Percentiles rank a stretch among this genome's conserved stretches.
Evolutionary conservation across 805 yeast species (phyloP).

Genomic region (Candida xiaguanensis): DNA sequence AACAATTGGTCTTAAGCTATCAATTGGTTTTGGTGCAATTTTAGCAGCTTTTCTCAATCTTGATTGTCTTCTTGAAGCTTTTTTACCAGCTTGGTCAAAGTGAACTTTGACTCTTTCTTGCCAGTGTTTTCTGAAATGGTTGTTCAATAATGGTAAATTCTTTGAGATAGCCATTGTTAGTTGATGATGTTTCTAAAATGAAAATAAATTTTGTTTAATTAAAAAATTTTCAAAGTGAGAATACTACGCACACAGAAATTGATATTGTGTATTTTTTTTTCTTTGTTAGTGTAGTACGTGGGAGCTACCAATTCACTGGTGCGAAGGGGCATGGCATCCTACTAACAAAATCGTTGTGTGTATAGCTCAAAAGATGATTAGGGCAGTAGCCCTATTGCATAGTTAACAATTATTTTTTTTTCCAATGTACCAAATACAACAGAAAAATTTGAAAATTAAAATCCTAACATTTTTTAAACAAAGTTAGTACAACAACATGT

Average conservation of each 20-base stretch:
- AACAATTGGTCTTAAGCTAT: constrained; percentile 93
- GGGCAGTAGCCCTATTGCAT: constrained; percentile 1
- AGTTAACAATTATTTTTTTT: neutral
- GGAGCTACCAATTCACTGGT: neutral
- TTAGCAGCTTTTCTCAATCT: constrained; percentile 92
- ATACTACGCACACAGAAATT: neutral
- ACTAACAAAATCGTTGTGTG: neutral
- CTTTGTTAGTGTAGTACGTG: too few relatives aligned
- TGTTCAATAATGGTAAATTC: constrained; percentile 98
- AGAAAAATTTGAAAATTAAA: constrained; percentile 13
- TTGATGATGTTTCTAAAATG: neutral
- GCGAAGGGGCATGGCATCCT: neutral
- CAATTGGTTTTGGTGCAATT: constrained; percentile 97
- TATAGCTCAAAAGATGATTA: neutral
- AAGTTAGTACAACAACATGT: constrained; percentile 37
- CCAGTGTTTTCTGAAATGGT: constrained; percentile 99
- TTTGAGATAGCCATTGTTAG: constrained; percentile 82
- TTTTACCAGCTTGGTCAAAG: constrained; percentile 99
- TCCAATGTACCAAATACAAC: neutral
- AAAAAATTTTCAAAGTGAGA: constrained; percentile 8
- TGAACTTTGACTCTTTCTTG: constrained; percentile 99
- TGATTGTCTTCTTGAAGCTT: constrained; percentile 92
- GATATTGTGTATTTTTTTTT: too few relatives aligned
- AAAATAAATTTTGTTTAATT: constrained; percentile 1
- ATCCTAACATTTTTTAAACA: constrained; percentile 6